A percentile compares a stretch with the other conserved stretches of the same genome.
Conservation (phyloP, 202 grass and related monocot species). For the Musa balbisiana region DNA sequence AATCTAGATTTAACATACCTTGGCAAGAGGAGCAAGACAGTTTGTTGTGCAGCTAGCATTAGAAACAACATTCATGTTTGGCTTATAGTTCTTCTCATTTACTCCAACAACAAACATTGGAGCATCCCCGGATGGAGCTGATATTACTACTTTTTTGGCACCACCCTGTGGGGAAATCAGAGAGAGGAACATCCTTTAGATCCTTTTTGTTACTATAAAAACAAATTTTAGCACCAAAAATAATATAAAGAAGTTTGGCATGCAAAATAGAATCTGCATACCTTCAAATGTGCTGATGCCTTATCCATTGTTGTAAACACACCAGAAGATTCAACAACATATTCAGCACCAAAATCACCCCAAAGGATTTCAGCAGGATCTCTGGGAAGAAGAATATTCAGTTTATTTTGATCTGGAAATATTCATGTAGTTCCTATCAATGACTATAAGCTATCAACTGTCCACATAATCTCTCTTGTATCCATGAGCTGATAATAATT, state of each 20-base stretch:
- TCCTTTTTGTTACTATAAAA: too few relatives aligned
- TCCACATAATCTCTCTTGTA: background rate
- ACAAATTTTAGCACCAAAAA: background rate
- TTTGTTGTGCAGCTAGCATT: constrained; percentile 97
- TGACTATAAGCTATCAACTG: background rate
- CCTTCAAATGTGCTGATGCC: constrained; percentile 87
- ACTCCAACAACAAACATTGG: constrained; percentile 98
- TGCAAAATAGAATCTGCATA: constrained; percentile 14
- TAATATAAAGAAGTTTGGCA: constrained; percentile 8
- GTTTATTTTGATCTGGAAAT: background rate
- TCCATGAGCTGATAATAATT: background rate
- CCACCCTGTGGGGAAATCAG: constrained; percentile 47
- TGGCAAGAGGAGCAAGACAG: constrained; percentile 96
- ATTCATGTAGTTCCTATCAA: background rate
- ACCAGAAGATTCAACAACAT: constrained; percentile 96
- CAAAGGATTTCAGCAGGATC: constrained; percentile 90
- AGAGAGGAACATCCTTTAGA: background rate
- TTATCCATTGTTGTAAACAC: constrained; percentile 78
- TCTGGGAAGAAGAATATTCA: constrained; percentile 26
- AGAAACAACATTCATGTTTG: constrained; percentile 86
- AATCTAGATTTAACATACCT: constrained; percentile 30
- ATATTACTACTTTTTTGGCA: constrained; percentile 95
- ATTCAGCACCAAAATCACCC: constrained; percentile 78
- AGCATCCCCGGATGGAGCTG: constrained; percentile 85
- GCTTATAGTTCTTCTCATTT: constrained; percentile 69